These are phyloP conservation scores for Coniochaeta sp. DNA, from an alignment of 2,329 filamentous ascomycete genomes.

Conservation along the genomic window DNA sequence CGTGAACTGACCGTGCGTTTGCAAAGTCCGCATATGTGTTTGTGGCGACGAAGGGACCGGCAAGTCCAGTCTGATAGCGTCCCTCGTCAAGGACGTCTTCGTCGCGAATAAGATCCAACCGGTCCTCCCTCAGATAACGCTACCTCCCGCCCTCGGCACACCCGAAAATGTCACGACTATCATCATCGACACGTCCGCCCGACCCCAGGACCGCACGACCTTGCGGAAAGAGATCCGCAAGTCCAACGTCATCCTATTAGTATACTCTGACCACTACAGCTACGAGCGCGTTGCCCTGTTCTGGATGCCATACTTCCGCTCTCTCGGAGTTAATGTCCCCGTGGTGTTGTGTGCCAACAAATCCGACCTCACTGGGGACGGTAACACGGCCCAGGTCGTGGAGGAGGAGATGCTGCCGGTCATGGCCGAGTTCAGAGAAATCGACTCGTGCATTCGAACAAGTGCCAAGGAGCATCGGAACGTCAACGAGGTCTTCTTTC, in stretches of 20 bases:
- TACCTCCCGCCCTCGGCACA: constrained; percentile 85
- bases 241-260: constrained; percentile 91
- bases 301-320: constrained; percentile 98
- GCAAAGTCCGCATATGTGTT: constrained; percentile 83
- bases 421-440: constrained; percentile 98
- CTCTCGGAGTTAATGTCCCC: constrained; percentile 95
- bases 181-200: constrained; percentile 93
- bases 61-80: constrained; percentile 89
- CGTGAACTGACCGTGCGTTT: background rate
- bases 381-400: constrained; percentile 73
- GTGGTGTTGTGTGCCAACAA: constrained; percentile 98
- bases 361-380: constrained; percentile 73
- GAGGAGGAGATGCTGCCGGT: constrained; percentile 97
- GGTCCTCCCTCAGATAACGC: constrained; percentile 88
- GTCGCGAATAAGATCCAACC: constrained; percentile 92
- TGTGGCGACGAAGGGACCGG: constrained; percentile 96
- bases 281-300: constrained; percentile 96
- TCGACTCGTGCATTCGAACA: constrained; percentile 93
- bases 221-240: constrained; percentile 93
- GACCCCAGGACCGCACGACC: constrained; percentile 85
- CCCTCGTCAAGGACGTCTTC: constrained; percentile 94
- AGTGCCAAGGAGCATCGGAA: constrained; percentile 89
- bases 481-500: constrained; percentile 93
- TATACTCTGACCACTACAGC: constrained; percentile 98
- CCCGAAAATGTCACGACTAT: constrained; percentile 96